Evolutionary conservation across 805 yeast species (phyloP).

Genomic region (Schwanniomyces sp.): DNA sequence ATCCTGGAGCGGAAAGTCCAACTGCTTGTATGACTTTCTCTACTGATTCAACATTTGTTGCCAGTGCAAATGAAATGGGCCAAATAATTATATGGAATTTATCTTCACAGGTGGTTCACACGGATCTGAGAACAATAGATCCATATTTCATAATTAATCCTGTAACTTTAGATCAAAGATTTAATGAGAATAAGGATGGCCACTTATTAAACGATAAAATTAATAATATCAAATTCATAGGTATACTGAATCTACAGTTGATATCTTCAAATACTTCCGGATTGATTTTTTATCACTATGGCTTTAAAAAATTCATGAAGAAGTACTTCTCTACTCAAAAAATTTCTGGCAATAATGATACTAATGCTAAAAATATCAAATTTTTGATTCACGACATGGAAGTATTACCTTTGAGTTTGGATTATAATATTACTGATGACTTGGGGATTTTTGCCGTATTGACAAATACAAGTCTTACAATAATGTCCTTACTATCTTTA

Average conservation of each 20-base stretch:
- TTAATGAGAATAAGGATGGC: conserved; percentile 24
- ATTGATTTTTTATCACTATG: conserved; percentile 61
- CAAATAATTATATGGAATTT: conserved; percentile 67
- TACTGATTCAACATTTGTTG: conserved; percentile 66
- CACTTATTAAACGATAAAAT: conserved; percentile 27
- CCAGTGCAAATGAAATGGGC: conserved; percentile 70
- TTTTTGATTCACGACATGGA: conserved; percentile 31
- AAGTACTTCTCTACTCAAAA: conserved; percentile 47
- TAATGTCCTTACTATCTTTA: conserved; percentile 55
- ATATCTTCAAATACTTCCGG: conserved; percentile 35
- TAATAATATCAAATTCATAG: conserved; percentile 25
- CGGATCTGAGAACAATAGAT: conserved; percentile 51
- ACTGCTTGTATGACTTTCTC: conserved; percentile 62
- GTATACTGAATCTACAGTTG: conserved; percentile 25
- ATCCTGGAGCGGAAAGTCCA: conserved; percentile 28
- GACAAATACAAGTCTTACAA: conserved; percentile 48
- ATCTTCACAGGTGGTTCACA: conserved; percentile 27
- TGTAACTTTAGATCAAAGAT: conserved; percentile 22
- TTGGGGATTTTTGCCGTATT: conserved; percentile 62
- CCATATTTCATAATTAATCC: conserved; percentile 43
- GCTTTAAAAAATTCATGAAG: conserved; percentile 56
- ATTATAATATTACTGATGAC: conserved; percentile 52
- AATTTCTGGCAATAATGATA: conserved; percentile 48
- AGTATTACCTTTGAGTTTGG: conserved; percentile 61
- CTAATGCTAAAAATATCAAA: conserved; percentile 15